phyloP scores from a whole-genome alignment of 805 yeast species.

The Pichia rugopelliculosa region DNA sequence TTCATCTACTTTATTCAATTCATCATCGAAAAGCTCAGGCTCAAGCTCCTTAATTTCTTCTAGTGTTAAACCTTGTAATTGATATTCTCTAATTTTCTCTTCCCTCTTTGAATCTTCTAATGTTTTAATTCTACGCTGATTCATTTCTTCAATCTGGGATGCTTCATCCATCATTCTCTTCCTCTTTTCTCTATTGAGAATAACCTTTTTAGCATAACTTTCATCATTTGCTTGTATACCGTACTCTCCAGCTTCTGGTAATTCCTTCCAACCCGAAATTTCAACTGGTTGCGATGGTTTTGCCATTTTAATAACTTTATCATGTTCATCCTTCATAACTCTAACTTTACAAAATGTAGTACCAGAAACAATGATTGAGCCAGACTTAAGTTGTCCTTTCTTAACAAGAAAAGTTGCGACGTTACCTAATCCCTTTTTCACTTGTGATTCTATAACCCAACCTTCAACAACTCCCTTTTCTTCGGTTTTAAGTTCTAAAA shows the following conservation, averaged over 20 bases:
- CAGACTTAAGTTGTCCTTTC: constrained; percentile 67
- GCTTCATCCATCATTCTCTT: constrained; percentile 48
- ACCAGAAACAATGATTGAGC: constrained; percentile 78
- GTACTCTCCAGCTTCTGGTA: constrained; percentile 88
- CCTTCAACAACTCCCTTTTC: constrained; percentile 60
- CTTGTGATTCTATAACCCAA: constrained; percentile 80
- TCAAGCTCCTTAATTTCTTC: constrained; percentile 35
- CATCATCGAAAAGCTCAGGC: constrained; percentile 27
- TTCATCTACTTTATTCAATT: constrained; percentile 25
- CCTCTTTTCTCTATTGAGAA: constrained; percentile 53
- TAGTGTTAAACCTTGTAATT: constrained; percentile 51
- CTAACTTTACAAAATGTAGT: constrained; percentile 78
- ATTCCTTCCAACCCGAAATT: constrained; percentile 87
- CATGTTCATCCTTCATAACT: constrained; percentile 67
- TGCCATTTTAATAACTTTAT: constrained; percentile 55
- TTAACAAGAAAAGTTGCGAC: constrained; percentile 79
- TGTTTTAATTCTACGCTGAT: constrained; percentile 54
- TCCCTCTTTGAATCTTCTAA: constrained; percentile 45
- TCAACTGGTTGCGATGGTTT: constrained; percentile 88
- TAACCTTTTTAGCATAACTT: constrained; percentile 65
- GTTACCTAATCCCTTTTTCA: constrained; percentile 75
- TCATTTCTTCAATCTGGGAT: constrained; percentile 60
- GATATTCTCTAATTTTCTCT: constrained; percentile 48
- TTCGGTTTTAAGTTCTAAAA: constrained; percentile 69
- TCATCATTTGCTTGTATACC: constrained; percentile 73